Conservation (phyloP, 306 rosid species). For the Oemleria cerasiformis region DNA sequence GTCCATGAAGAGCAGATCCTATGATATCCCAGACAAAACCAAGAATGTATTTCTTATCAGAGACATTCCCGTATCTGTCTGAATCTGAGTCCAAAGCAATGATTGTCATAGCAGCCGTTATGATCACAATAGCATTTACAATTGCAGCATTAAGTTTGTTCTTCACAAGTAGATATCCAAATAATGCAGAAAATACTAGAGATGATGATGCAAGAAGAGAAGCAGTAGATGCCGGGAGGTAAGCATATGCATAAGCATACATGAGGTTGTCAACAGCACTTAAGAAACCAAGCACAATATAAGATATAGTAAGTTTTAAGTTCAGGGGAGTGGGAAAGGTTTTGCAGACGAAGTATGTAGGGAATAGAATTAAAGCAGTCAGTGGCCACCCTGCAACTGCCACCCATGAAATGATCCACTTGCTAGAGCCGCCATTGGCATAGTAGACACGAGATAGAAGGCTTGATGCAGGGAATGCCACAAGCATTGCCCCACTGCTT, state of each 20-base stretch:
- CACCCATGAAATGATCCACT: conserved; percentile 96
- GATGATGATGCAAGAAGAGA: conserved; percentile 85
- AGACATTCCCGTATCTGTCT: conserved; percentile 56
- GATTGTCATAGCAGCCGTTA: conserved; percentile 71
- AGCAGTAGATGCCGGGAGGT: conserved; percentile 93
- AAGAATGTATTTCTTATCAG: conserved; percentile 52
- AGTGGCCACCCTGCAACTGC: conserved; percentile 95
- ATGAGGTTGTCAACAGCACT: conserved; percentile 91
- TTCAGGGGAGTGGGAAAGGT: conserved; percentile 58
- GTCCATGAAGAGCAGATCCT: conserved; percentile 94
- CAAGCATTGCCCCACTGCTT: conserved; percentile 71
- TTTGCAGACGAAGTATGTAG: conserved; percentile 48
- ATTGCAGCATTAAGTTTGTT: conserved; percentile 68
- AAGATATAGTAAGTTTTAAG: conserved; percentile 50
- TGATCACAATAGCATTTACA: conserved; percentile 58
- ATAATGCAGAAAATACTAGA: conserved; percentile 68
- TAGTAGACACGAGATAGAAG: conserved; percentile 83
- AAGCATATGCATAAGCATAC: conserved; percentile 96
- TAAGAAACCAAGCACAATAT: conserved; percentile 57
- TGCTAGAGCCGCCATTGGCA: conserved; percentile 72
- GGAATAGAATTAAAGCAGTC: conserved; percentile 59
- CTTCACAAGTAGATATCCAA: conserved; percentile 74
- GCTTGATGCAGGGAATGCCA: conserved; percentile 88
- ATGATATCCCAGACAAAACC: conserved; percentile 86
- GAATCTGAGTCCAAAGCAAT: conserved; percentile 85